Evolutionary conservation across 192 early-diverging fungal species (phyloP).

Genomic region (Funneliformis geosporum): DNA sequence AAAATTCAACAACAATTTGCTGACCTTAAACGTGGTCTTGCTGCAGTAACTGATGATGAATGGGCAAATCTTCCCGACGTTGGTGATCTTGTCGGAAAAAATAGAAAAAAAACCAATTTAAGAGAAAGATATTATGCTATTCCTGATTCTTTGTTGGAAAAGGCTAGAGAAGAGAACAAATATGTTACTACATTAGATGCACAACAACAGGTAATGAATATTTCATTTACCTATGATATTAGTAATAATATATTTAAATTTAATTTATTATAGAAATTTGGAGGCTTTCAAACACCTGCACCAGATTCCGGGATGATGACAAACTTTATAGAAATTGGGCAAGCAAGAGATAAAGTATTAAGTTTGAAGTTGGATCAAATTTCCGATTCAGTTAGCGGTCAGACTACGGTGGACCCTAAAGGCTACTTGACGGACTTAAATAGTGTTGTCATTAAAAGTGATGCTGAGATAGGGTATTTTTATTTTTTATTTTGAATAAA

Average conservation of each 20-base stretch:
- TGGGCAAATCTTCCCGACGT: conserved; percentile 83
- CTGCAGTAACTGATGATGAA: conserved; percentile 76
- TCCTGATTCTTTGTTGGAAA: conserved; percentile 64
- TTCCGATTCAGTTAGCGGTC: conserved; percentile 83
- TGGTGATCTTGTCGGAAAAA: conserved; percentile 83
- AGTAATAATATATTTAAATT: background rate
- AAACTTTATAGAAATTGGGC: conserved; percentile 89
- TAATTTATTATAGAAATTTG: conserved; percentile 35
- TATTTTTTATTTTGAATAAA: background rate
- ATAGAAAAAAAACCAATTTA: conserved; percentile 62
- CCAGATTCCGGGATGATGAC: conserved; percentile 67
- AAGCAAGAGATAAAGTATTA: conserved; percentile 89
- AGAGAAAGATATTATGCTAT: conserved; percentile 58
- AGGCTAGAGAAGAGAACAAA: conserved; percentile 53
- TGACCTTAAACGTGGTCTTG: conserved; percentile 85
- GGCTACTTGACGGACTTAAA: conserved; percentile 95
- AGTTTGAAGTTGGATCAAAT: conserved; percentile 90
- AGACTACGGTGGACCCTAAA: conserved; percentile 91
- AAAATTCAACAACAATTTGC: conserved; percentile 89
- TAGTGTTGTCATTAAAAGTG: conserved; percentile 75
- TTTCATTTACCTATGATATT: background rate
- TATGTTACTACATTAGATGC: conserved; percentile 64
- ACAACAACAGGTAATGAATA: conserved; percentile 46
- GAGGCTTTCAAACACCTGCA: conserved; percentile 63
- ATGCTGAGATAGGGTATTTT: conserved; percentile 66